Percentiles rank a stretch among this genome's conserved stretches.
Conservation (phyloP, 805 yeast genomes). For the Pichia scutulata region DNA sequence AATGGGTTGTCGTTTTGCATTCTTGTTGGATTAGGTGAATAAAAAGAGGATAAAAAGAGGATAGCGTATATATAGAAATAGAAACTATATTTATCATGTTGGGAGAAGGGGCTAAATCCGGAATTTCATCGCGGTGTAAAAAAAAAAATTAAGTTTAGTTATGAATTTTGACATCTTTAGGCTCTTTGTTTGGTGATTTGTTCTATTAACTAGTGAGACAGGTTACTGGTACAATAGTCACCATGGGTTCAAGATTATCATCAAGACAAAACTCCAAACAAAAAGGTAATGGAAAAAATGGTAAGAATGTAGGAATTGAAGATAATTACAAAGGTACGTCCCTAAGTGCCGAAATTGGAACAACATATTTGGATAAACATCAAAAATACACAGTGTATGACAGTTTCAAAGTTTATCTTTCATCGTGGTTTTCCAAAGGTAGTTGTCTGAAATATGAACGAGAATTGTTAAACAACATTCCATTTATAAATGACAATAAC, state of each 20-base stretch:
- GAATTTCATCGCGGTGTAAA: not conserved
- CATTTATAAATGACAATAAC: not conserved
- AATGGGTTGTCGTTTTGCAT: conserved; percentile 9
- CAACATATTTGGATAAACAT: not conserved
- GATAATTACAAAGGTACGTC: not conserved
- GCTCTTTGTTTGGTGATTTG: too few species aligned
- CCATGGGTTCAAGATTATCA: not conserved
- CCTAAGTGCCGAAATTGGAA: not conserved
- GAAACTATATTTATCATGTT: too few species aligned
- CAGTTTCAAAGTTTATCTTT: not conserved
- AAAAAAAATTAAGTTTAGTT: too few species aligned
- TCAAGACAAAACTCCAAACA: not conserved
- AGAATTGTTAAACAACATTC: not conserved
- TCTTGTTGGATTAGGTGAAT: not conserved
- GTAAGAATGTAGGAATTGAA: not conserved
- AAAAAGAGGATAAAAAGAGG: not conserved
- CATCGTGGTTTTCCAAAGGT: not conserved
- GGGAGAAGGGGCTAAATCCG: not conserved
- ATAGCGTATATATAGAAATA: too few species aligned
- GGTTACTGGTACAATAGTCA: too few species aligned
- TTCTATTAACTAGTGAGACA: too few species aligned
- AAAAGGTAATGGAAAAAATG: not conserved
- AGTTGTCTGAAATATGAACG: not conserved
- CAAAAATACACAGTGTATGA: not conserved
- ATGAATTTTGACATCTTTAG: too few species aligned